Conservation (phyloP, 2,329 filamentous ascomycete species). For the Diaporthe longicolla region DNA sequence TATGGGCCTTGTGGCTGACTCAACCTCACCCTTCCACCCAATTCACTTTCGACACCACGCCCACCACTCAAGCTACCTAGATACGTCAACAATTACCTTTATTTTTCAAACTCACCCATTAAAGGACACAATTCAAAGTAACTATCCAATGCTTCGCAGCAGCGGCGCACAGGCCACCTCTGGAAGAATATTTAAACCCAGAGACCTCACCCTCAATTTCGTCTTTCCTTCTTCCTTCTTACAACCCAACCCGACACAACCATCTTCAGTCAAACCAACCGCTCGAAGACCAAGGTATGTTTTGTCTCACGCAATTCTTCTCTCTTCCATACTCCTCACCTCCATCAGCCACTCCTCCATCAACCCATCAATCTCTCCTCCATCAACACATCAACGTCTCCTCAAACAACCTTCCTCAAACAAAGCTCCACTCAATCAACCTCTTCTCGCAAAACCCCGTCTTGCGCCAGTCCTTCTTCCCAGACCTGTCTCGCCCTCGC, state of each 20-base stretch:
- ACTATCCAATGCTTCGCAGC: background rate
- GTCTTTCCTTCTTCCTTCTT: background rate
- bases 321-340: background rate
- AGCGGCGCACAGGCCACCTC: background rate
- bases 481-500: no score
- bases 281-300: background rate
- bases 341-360: no score
- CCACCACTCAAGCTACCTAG: background rate
- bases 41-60: background rate
- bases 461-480: no score
- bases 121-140: background rate
- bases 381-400: no score
- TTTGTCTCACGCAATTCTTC: background rate
- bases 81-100: background rate
- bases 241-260: background rate
- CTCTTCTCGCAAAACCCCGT: no score
- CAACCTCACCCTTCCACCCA: background rate
- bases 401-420: no score
- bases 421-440: no score
- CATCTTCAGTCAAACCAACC: background rate
- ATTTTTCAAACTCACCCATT: background rate
- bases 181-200: slow-evolving; percentile 2
- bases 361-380: no score
- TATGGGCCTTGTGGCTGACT: background rate
- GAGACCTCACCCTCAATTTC: background rate